Base-by-base conservation (phyloP, 306 rosid genomes). In the Trichosanthes cucumerina region DNA sequence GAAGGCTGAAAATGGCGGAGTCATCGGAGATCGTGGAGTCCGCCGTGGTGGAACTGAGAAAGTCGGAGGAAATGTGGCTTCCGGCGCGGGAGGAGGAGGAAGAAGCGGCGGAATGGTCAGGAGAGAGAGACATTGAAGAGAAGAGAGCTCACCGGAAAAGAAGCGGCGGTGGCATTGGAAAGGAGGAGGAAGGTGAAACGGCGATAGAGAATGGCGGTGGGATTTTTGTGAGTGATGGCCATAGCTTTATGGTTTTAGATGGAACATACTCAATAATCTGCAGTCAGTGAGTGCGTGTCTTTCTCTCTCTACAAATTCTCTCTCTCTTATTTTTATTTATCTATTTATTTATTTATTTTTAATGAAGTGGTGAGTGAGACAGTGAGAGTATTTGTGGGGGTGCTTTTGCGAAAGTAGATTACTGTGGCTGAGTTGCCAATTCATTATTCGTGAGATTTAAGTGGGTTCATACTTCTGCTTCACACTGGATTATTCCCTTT, bases 221-320 rank as follows among this genome's bases (percentile, higher is more conserved):
- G 76, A 65, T 65, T 36, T 11, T 70, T 44, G 36, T 6, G 76
- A 46, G 58, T 3, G 39, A 71, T 24, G 77, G 58, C 77, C 58
- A 46, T 43, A 24, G 77, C 23, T 47, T 72, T 72, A 72, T 72
- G 77, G 59, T 59, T 72, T 72, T 47, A 38, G 77, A 47, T 72
- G 77, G 1, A 72, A 72, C 77, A 15, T 47, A 47, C 43, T 72
- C 77, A 26, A 44, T 46, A 15, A 8, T 70, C 11, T 21, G 56
- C 56, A 43, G 38, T 70, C 54, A 70, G 15, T 18, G 36, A 11
- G 33, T 24, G 33, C 1, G 31, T 5, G 2, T 43, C 57, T 44
- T 12, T 70, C 39, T 43, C 76, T 70, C 57, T n/a, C n/a, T n/a
- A n/a, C n/a, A n/a, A n/a, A n/a, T n/a, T n/a, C n/a, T n/a, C n/a